Conservation (phyloP, 805 yeast species). For the Saturnispora halmiae region DNA sequence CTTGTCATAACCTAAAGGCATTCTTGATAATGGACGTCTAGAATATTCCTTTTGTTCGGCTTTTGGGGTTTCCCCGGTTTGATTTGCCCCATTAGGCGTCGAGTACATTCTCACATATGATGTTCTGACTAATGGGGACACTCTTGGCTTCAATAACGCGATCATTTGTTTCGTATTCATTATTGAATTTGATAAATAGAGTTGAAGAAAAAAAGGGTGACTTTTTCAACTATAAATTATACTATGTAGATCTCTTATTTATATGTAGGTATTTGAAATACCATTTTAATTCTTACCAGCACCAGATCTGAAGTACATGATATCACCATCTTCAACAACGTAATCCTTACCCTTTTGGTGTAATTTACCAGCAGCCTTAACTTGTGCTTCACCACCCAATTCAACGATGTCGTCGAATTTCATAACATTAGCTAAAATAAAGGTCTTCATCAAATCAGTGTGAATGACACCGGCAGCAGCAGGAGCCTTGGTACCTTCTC, state of each 20-base stretch:
- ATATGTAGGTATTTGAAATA: background rate
- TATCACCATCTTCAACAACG: constrained; percentile 76
- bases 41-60: constrained; percentile 6
- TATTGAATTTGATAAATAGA: background rate
- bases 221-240: background rate
- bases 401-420: constrained; percentile 54
- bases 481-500: constrained; percentile 69
- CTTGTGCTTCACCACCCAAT: constrained; percentile 41
- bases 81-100: background rate
- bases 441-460: constrained; percentile 73
- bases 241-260: background rate
- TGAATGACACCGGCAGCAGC: constrained; percentile 90
- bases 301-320: constrained; percentile 62
- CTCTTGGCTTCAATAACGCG: background rate
- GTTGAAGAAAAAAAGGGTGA: background rate
- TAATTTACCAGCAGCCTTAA: constrained; percentile 51
- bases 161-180: background rate
- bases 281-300: constrained; percentile 41
- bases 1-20: constrained; percentile 55
- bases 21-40: constrained; percentile 63
- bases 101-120: background rate
- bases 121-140: background rate
- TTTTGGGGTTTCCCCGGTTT: background rate
- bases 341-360: constrained; percentile 69
- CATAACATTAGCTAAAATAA: constrained; percentile 67